Evolutionary conservation across 2,329 filamentous ascomycete genomes (phyloP).

Genomic region (Cercospora beticola): DNA sequence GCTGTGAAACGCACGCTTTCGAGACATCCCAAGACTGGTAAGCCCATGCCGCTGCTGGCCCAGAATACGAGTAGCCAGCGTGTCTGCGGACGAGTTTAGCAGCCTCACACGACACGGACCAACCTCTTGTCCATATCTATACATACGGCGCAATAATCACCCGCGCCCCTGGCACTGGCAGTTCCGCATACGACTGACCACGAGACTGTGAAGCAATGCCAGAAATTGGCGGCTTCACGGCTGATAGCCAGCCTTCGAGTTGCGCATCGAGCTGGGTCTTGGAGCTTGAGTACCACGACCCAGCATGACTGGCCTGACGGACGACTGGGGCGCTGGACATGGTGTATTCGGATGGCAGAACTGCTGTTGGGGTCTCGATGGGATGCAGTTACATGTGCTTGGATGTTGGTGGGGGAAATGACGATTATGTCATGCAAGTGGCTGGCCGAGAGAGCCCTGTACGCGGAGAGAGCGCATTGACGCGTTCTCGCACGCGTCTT

Average conservation of each 20-base stretch:
- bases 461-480: background rate
- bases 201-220: constrained; percentile 53
- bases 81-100: constrained; percentile 59
- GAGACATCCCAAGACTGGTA: constrained; percentile 86
- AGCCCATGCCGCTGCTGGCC: constrained; percentile 87
- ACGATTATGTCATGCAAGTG: background rate
- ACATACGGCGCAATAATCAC: constrained; percentile 87
- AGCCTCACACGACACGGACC: constrained; percentile 32
- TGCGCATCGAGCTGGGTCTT: constrained; percentile 61
- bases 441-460: background rate
- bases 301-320: constrained; percentile 71
- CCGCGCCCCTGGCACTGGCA: constrained; percentile 74
- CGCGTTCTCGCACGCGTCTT: background rate
- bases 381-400: background rate
- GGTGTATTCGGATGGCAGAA: background rate
- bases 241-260: constrained; percentile 71
- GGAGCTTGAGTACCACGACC: constrained; percentile 78
- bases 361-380: background rate
- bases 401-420: background rate
- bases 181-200: constrained; percentile 38
- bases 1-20: constrained; percentile 56
- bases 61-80: constrained; percentile 90
- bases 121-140: constrained; percentile 5
- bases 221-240: constrained; percentile 66
- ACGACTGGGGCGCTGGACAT: constrained; percentile 38